A percentile compares a stretch with the other conserved stretches of the same genome.
Conservation (phyloP, 257 asterid species). For the Solanum sejunctum region DNA sequence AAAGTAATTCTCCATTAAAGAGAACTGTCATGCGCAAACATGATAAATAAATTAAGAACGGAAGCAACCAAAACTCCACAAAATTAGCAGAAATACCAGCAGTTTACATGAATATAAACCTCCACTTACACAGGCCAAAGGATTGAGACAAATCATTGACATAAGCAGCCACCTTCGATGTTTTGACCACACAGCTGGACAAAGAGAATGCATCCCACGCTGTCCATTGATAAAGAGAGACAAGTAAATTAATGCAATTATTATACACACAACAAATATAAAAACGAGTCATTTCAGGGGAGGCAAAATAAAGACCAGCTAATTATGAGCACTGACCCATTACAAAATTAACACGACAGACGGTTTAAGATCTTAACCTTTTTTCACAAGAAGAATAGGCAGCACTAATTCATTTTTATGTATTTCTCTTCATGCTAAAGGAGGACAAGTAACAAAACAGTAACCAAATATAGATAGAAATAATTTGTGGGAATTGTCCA, state of each 20-base stretch:
- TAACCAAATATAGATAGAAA: background rate
- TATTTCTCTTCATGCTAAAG: background rate
- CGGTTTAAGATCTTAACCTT: background rate
- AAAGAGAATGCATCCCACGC: constrained; percentile 93
- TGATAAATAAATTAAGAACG: background rate
- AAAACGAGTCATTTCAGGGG: background rate
- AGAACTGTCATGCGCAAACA: background rate
- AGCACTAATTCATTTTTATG: background rate
- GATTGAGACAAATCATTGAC: constrained; percentile 96
- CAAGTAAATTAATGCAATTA: background rate
- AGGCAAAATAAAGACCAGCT: background rate
- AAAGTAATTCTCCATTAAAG: background rate
- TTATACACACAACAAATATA: background rate
- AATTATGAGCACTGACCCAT: background rate
- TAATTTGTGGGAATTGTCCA: background rate
- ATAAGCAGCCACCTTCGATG: constrained; percentile 95
- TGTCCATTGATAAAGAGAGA: constrained; percentile 20
- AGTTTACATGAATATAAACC: background rate
- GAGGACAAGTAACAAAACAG: background rate
- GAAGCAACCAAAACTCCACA: background rate
- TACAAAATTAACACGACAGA: background rate
- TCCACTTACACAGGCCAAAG: constrained; percentile 77
- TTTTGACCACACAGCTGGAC: constrained; percentile 99
- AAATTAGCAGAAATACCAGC: background rate
- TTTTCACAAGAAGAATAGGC: background rate